Base-by-base conservation (phyloP, 768 basidiomycete species). In the Suillus decipiens region DNA sequence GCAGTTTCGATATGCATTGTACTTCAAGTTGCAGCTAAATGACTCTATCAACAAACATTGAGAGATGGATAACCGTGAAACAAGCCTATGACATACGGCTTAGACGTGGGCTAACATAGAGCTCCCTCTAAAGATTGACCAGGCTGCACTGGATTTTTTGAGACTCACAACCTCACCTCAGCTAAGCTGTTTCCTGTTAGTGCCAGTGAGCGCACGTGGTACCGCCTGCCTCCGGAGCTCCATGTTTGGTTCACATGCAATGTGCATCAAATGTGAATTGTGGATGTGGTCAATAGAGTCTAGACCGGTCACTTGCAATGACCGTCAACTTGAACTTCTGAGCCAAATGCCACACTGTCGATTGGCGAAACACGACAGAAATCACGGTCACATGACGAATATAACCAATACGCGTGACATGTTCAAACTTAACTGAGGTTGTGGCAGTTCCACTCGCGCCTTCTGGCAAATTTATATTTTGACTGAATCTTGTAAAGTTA, bases 311-410 rank as follows among this genome's bases (percentile, higher is more conserved):
- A 19, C 12, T 12, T 10, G 10, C 10, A 36, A 36, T 15, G 19
- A 42, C 8, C 3, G 19, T 19, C 28, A 28, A 28, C n/a, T n/a
- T n/a, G n/a, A 28, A 28, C 28, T 28, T 28, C 28, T 28, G 28
- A 28, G 28, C 3, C 28, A 28, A 28, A 28, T 28, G 2, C 28
- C 28, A 28, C 28, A 28, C 28, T 28, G 28, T 3, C 28, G 28
- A 28, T 28, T 28, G 28, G 28, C 28, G 3, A 28, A 62, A 59
- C 33, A 22, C 53, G 39, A 62, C 43, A 33, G 58, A 59, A 61
- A 63, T 67, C 73, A 24, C 64, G 73, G 63, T 75, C 72, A 73
- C 72, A 69, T 73, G 72, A 75, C 6, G 5, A 14, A 34, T 17
- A 22, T 53, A 34, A 60, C 15, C 42, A 12, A 31, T 58, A 17